Conservation (phyloP, 352 stramenopile genomes). For the Pythium coloratum region DNA sequence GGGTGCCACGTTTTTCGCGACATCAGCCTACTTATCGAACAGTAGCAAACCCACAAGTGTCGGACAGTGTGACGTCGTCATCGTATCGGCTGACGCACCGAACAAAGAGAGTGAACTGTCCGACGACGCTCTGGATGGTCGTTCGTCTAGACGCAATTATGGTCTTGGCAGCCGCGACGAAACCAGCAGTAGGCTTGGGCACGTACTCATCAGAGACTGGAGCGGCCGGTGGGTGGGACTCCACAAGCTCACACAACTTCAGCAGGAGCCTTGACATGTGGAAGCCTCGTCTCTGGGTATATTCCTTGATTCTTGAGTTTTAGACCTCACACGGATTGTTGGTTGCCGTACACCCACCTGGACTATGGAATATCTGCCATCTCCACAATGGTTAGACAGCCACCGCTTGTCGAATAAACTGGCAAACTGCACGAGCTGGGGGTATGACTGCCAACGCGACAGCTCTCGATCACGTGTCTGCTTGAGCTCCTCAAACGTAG, state of each 20-base stretch:
- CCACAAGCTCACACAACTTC: constrained; percentile 10
- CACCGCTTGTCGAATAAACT: background rate
- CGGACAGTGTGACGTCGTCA: background rate
- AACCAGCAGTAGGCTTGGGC: background rate
- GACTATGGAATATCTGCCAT: background rate
- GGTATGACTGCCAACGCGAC: background rate
- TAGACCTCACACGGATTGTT: constrained; percentile 10
- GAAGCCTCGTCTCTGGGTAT: constrained; percentile 4
- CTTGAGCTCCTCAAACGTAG: background rate
- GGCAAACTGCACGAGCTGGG: background rate
- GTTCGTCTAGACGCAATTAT: background rate
- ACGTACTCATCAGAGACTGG: background rate
- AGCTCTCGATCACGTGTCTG: background rate
- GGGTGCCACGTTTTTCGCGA: background rate
- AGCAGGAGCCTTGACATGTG: constrained; percentile 9
- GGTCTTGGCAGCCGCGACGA: background rate
- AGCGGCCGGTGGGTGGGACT: background rate
- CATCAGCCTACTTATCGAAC: background rate
- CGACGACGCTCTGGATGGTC: background rate
- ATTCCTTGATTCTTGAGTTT: constrained; percentile 4
- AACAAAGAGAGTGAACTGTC: background rate
- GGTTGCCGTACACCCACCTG: background rate
- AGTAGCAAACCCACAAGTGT: background rate
- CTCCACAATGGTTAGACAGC: background rate
- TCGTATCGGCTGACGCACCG: background rate